Evolutionary conservation across 345 rosid genomes (phyloP).

Genomic region (Trapa incisa): DNA sequence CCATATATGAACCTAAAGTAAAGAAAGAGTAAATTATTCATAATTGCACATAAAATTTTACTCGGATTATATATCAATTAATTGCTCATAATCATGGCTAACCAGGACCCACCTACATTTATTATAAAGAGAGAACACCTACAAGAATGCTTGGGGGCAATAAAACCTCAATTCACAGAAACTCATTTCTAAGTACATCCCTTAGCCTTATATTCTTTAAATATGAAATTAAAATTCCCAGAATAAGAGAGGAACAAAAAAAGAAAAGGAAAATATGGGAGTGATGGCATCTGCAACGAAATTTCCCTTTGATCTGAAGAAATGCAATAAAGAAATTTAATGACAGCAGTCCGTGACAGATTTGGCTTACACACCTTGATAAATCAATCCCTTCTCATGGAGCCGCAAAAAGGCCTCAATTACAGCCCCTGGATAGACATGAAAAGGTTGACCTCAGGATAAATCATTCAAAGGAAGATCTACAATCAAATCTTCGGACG

Average conservation of each 20-base stretch:
- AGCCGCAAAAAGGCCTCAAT: slow-evolving; percentile 84
- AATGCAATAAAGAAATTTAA: background rate
- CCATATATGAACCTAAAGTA: slow-evolving; percentile 79
- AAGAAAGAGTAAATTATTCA: slow-evolving; percentile 6
- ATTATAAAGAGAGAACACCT: background rate
- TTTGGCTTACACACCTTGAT: slow-evolving; percentile 42
- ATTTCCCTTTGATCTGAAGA: background rate
- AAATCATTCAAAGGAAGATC: background rate
- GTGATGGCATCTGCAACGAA: background rate
- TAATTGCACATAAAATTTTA: background rate
- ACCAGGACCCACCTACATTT: background rate
- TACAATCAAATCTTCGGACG: background rate
- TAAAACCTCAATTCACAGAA: background rate
- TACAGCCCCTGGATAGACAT: slow-evolving; percentile 63
- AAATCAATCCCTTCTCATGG: slow-evolving; percentile 88
- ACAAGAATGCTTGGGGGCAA: background rate
- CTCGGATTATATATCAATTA: background rate
- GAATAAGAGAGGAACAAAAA: background rate
- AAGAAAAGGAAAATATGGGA: background rate
- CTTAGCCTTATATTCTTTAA: background rate
- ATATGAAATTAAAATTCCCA: background rate
- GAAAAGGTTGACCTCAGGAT: slow-evolving; percentile 18
- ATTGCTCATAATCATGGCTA: background rate
- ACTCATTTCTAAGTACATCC: background rate
- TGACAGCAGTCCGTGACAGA: background rate